These are phyloP conservation scores for Globisporangium cylindrosporum DNA, from an alignment of 352 stramenopile genomes.

Conservation along the genomic window DNA sequence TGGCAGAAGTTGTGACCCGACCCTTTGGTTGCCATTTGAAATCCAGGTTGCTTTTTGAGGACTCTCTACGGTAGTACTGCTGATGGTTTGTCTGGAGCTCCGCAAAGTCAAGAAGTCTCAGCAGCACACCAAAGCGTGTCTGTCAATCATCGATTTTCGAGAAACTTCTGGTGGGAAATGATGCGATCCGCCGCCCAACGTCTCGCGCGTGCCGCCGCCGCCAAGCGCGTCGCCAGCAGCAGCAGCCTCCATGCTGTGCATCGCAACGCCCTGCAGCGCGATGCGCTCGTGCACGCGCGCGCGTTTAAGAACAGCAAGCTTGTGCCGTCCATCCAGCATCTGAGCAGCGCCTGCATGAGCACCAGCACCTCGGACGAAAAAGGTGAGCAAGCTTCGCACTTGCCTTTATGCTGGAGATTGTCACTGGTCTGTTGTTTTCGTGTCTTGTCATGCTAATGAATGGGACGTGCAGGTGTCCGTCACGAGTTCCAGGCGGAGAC, in stretches of 20 bases:
- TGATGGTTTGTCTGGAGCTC: conserved; percentile 3
- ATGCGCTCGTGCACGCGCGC: conserved; percentile 7
- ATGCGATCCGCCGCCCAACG: conserved; percentile 49
- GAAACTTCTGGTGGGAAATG: conserved; percentile 38
- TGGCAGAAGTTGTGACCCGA: neutral
- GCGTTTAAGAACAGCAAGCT: conserved; percentile 28
- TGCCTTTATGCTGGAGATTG: neutral
- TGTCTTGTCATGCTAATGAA: neutral
- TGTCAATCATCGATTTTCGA: conserved; percentile 20
- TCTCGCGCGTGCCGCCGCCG: conserved; percentile 31
- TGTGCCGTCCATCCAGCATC: conserved; percentile 30
- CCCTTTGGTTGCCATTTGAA: neutral
- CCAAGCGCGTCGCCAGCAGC: conserved; percentile 13
- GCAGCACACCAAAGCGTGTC: neutral
- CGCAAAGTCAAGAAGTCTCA: neutral
- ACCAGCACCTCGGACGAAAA: conserved; percentile 41
- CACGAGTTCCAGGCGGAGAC: conserved; percentile 96
- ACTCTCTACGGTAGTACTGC: neutral
- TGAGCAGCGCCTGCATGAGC: conserved; percentile 34
- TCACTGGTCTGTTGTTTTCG: neutral
- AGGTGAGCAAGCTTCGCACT: conserved; percentile 17
- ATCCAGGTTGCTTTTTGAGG: neutral
- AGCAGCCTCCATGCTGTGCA: conserved; percentile 18
- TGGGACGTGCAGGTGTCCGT: conserved; percentile 38
- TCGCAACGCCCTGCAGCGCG: conserved; percentile 16